phyloP scores from a whole-genome alignment of 306 rosid genomes.

The Canavalia ensiformis region DNA sequence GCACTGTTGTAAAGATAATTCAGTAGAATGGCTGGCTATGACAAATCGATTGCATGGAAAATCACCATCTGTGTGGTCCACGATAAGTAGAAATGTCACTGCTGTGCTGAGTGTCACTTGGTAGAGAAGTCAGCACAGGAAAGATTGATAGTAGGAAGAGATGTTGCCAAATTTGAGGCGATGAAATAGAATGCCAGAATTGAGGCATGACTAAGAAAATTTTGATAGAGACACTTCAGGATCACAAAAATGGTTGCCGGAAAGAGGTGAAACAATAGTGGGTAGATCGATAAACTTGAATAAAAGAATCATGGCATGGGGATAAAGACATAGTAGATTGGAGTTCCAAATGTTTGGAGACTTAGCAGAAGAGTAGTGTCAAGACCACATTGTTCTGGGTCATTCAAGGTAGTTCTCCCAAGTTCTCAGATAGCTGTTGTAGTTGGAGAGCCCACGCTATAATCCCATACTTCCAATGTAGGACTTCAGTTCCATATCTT shows the following conservation, averaged over 20 bases:
- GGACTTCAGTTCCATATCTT: no score
- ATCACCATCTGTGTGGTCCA: background rate
- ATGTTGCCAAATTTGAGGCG: background rate
- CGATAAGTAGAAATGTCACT: background rate
- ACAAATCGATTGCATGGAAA: background rate
- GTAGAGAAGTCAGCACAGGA: background rate
- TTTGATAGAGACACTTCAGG: background rate
- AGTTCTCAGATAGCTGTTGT: no score
- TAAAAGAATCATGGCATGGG: background rate
- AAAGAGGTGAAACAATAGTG: background rate
- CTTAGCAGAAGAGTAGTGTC: background rate
- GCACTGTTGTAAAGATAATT: background rate
- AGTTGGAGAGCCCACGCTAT: no score
- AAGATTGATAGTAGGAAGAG: constrained; percentile 6
- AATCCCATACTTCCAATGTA: no score
- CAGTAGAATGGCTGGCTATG: background rate
- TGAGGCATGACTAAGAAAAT: background rate
- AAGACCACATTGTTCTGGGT: background rate
- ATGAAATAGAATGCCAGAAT: background rate
- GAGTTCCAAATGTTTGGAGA: background rate
- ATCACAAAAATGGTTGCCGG: background rate
- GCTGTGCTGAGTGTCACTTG: background rate
- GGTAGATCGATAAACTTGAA: background rate
- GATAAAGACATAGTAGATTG: background rate
- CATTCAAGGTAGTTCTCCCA: no score